Evolutionary conservation across 495 filamentous ascomycete species (phyloP), one percentile per base, ranked within the genome.

Genomic region (Xylaria sp.): DNA sequence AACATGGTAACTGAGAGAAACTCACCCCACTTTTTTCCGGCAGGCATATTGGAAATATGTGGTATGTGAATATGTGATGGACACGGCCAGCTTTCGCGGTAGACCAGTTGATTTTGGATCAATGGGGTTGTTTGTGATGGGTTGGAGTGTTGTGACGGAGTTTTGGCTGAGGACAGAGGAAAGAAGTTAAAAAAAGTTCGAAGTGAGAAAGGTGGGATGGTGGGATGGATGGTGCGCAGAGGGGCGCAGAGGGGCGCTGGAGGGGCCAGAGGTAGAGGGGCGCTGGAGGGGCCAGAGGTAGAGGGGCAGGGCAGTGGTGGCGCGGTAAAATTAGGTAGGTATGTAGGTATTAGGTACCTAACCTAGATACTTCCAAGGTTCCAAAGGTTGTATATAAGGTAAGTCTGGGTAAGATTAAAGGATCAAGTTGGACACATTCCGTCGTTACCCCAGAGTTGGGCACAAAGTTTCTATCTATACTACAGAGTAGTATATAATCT

Each of bases 11-110:
- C 29, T 21, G 50, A 70, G 53, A 71, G 70, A 65, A 33, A 80
- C 79, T 74, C 68, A 80, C 79, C 79, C 79, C 79, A 80, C 77
- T 80, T 67, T 67, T 79, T 77, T n/a, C 53, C 57, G 2, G 77
- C 50, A 75, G 79, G 76, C 79, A 79, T 79, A 62, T 52, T 80
- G 65, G 62, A n/a, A n/a, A 70, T 37, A 52, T 55, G 24, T 21
- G 37, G 57, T 50, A 61, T 68, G 19, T 35, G 61, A 59, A 64
- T 12, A 40, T 61, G 11, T 8, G 35, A 43, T 26, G 1, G 37
- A n/a, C 37, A n/a, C 58, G 33, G 33, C 17, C 65, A 44, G 2
- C 55, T 21, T 48, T 48, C 44, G 19, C 5, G 15, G 15, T 37
- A 48, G 17, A 48, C 6, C 8, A 61, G 9, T 44, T 29, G 24